Percentiles rank a stretch among this genome's conserved stretches.
Evolutionary conservation across 345 rosid genomes (phyloP).

Genomic region (Citrus australasica): DNA sequence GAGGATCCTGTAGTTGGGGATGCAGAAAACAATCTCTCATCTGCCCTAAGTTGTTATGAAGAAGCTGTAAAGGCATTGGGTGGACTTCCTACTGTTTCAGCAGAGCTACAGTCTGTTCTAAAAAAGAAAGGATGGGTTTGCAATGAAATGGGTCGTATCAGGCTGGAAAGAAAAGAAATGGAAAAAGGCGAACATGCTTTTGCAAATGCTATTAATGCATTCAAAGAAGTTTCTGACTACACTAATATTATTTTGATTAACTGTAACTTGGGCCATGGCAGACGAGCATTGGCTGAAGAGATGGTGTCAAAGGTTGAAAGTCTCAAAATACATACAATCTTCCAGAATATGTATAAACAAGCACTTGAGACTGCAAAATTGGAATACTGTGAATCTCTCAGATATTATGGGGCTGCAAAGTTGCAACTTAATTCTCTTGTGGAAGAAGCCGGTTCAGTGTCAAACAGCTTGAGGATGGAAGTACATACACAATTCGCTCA

Average conservation of each 20-base stretch:
- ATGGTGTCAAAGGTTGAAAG: conserved; percentile 62
- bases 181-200: conserved; percentile 74
- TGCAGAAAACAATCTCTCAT: conserved; percentile 59
- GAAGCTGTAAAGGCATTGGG: conserved; percentile 69
- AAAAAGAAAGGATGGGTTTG: conserved; percentile 92
- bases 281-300: conserved; percentile 93
- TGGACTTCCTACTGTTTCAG: conserved; percentile 48
- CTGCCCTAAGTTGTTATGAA: conserved; percentile 68
- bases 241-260: conserved; percentile 69
- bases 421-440: conserved; percentile 46
- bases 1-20: conserved; percentile 41
- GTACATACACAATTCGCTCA: conserved; percentile 83
- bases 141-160: conserved; percentile 84
- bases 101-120: conserved; percentile 54
- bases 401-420: conserved; percentile 76
- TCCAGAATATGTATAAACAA: conserved; percentile 50
- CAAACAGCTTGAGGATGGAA: conserved; percentile 55
- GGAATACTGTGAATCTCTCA: conserved; percentile 74
- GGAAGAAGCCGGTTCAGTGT: conserved; percentile 32
- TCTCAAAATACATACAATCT: conserved; percentile 42
- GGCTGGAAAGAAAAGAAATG: conserved; percentile 66
- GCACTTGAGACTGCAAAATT: conserved; percentile 60
- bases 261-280: conserved; percentile 91
- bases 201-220: conserved; percentile 73
- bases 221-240: conserved; percentile 72